Evolutionary conservation across 257 asterid species (phyloP).

Genomic region (Solanum pimpinellifolium): DNA sequence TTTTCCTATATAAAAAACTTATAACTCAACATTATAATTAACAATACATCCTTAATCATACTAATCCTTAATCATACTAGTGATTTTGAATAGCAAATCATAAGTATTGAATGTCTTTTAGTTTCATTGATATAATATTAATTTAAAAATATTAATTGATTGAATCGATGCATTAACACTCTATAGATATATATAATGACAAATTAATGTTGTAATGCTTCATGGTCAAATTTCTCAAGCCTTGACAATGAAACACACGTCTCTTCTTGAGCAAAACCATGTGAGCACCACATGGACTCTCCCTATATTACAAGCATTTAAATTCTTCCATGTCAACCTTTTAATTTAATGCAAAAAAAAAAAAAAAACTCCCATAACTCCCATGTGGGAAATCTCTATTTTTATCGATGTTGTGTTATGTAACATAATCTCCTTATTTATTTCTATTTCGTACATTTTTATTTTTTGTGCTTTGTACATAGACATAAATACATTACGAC

Average conservation of each 20-base stretch:
- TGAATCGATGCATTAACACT: too few species aligned
- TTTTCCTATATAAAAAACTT: too few species aligned
- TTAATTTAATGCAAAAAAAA: background rate
- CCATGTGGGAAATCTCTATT: conserved; percentile 5
- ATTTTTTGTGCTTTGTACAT: background rate
- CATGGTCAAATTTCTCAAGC: conserved; percentile 22
- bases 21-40: too few species aligned
- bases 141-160: too few species aligned
- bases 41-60: too few species aligned
- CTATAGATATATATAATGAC: background rate
- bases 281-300: conserved; percentile 41
- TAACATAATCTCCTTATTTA: background rate
- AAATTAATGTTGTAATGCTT: background rate
- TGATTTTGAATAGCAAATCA: background rate
- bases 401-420: background rate
- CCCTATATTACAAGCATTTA: conserved; percentile 4
- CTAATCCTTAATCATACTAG: too few species aligned
- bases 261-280: conserved; percentile 18
- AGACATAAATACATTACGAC: background rate
- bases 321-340: conserved; percentile 9
- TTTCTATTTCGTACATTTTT: background rate
- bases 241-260: conserved; percentile 15
- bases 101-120: background rate
- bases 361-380: background rate
- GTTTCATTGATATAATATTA: too few species aligned